A percentile compares a stretch with the other conserved stretches of the same genome.
Conservation (phyloP, 2,329 filamentous ascomycete genomes). For the Calonectria pauciramosa region DNA sequence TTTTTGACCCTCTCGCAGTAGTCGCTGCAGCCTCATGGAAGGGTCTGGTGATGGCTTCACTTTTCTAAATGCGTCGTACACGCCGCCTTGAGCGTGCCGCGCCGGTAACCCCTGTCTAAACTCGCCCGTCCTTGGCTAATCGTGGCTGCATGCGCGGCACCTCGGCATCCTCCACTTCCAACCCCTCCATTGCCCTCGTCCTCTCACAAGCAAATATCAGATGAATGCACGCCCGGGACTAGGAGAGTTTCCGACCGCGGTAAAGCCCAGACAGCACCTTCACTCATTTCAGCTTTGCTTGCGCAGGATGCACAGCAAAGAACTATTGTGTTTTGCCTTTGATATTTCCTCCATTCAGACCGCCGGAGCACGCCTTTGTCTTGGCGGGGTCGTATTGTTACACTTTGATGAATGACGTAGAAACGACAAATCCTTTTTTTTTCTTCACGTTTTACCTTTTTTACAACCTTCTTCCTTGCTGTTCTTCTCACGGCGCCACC, state of each 20-base stretch:
- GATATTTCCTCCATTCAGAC: background rate
- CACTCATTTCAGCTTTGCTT: background rate
- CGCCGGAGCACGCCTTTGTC: background rate
- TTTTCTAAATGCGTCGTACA: background rate
- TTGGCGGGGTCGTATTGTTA: constrained; percentile 13
- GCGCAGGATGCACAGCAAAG: background rate
- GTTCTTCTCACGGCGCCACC: background rate
- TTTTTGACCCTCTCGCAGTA: background rate
- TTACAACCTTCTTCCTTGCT: background rate
- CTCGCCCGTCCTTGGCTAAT: constrained; percentile 2
- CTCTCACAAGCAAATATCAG: background rate
- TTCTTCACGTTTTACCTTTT: background rate
- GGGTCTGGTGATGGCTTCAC: constrained; percentile 29
- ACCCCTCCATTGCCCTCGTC: background rate
- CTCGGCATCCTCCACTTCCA: constrained; percentile 17
- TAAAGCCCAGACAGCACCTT: background rate
- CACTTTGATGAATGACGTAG: constrained; percentile 20
- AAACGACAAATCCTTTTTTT: constrained; percentile 1
- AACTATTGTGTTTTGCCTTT: constrained; percentile 6
- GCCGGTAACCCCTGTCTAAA: background rate
- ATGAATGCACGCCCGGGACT: background rate
- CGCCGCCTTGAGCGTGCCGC: background rate
- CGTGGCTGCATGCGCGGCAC: constrained; percentile 6
- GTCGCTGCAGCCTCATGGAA: background rate
- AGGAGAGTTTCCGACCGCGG: constrained; percentile 4